Conservation (phyloP, 2,329 filamentous ascomycete genomes). For the Epichloe glyceriae region DNA sequence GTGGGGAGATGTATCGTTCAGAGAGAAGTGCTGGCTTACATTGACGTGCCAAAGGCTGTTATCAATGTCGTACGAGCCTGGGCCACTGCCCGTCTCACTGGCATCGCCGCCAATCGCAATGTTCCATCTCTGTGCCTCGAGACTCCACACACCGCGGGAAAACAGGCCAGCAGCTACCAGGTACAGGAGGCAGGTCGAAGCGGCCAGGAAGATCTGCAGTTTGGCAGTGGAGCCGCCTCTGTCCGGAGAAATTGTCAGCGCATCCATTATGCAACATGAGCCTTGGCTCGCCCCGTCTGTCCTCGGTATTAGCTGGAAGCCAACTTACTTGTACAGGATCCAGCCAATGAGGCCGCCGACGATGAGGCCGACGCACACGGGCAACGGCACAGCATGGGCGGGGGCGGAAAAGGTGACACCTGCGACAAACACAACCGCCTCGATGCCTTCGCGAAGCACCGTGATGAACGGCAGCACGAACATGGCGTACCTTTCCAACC, state of each 20-base stretch:
- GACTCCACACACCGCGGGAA: conserved; percentile 61
- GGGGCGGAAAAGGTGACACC: conserved; percentile 69
- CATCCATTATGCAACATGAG: too few relatives aligned
- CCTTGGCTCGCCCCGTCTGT: neutral
- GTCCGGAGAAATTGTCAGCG: neutral
- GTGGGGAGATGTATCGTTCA: too few relatives aligned
- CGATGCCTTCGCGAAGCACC: conserved; percentile 73
- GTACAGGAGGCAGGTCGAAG: conserved; percentile 73
- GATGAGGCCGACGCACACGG: conserved; percentile 58
- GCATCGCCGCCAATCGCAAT: conserved; percentile 47
- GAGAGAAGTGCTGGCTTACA: conserved; percentile 29
- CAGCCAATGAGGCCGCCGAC: conserved; percentile 58
- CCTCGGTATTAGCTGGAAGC: too few relatives aligned
- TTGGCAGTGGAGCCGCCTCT: conserved; percentile 30
- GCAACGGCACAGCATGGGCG: conserved; percentile 62
- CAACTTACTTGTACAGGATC: conserved; percentile 60
- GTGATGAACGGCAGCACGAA: conserved; percentile 79
- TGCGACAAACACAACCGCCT: conserved; percentile 76
- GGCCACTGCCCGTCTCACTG: conserved; percentile 38
- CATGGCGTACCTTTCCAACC: conserved; percentile 70
- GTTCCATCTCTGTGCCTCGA: conserved; percentile 60
- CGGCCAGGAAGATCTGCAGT: conserved; percentile 63
- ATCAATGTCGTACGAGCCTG: conserved; percentile 68
- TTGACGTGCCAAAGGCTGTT: conserved; percentile 76
- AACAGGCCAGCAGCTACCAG: conserved; percentile 74